Evolutionary conservation across 1,284 basidiomycete species (phyloP).

Genomic region (Sanghuangporus baumii): DNA sequence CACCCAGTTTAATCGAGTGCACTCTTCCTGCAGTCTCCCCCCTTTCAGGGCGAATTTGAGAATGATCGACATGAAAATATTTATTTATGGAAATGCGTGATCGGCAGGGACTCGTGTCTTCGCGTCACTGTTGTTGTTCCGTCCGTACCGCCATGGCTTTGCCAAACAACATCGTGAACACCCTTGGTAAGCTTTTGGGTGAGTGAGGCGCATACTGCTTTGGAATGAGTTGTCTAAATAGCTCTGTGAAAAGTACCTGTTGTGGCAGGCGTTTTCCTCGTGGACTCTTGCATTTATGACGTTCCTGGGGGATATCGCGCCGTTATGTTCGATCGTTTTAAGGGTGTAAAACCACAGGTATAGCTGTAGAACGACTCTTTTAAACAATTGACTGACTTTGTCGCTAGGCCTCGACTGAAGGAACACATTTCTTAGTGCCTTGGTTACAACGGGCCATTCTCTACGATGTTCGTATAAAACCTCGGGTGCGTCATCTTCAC

Average conservation of each 20-base stretch:
- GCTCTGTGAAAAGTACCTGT: slow-evolving; percentile 55
- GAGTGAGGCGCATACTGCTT: neutral
- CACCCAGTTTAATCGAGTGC: too few relatives aligned
- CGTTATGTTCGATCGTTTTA: slow-evolving; percentile 98
- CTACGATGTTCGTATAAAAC: slow-evolving; percentile 98
- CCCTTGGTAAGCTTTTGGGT: slow-evolving; percentile 13
- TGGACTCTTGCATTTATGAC: slow-evolving; percentile 86
- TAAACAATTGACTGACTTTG: neutral
- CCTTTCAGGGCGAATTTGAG: too few relatives aligned
- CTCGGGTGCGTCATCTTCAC: slow-evolving; percentile 53
- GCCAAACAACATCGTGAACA: slow-evolving; percentile 7
- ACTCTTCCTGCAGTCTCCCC: too few relatives aligned
- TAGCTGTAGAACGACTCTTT: slow-evolving; percentile 18
- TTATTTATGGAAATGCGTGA: neutral
- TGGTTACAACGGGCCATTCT: slow-evolving; percentile 95
- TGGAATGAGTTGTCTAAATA: neutral
- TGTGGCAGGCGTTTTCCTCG: slow-evolving; percentile 57
- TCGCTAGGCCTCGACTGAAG: slow-evolving; percentile 76
- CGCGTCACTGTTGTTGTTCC: neutral
- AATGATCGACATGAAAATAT: neutral
- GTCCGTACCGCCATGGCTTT: slow-evolving; percentile 13
- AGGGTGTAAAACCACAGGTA: slow-evolving; percentile 82
- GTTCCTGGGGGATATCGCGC: slow-evolving; percentile 92
- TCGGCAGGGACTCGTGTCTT: neutral
- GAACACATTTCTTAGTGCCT: slow-evolving; percentile 96